A percentile compares a stretch with the other conserved stretches of the same genome.
Conservation (phyloP, 768 basidiomycete species). For the Boletus subcaerulescens region DNA sequence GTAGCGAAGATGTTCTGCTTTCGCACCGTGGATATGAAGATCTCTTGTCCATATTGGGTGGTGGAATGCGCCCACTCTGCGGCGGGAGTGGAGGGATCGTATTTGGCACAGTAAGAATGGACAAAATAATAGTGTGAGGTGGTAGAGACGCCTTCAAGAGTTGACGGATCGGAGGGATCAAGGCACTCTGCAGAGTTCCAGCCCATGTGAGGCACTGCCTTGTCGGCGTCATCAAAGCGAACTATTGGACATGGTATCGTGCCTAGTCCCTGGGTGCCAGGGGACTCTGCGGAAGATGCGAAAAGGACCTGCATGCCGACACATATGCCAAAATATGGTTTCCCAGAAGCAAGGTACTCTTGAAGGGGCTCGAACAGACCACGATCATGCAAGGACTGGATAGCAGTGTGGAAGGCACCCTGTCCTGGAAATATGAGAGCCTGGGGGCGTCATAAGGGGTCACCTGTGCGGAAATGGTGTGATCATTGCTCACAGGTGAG, state of each 20-base stretch:
- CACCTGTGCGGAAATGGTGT: slow-evolving; percentile 6
- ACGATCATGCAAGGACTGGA: slow-evolving; percentile 66
- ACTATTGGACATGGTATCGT: slow-evolving; percentile 81
- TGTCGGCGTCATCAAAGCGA: slow-evolving; percentile 65
- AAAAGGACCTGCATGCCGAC: slow-evolving; percentile 98
- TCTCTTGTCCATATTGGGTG: slow-evolving; percentile 91
- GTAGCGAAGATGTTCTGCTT: slow-evolving; percentile 85
- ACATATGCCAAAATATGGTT: slow-evolving; percentile 97
- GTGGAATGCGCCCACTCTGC: slow-evolving; percentile 80
- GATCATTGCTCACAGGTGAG: slow-evolving; percentile 61
- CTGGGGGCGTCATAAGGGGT: slow-evolving; percentile 39
- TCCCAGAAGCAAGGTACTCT: slow-evolving; percentile 80
- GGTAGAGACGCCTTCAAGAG: slow-evolving; percentile 47
- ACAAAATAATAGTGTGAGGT: slow-evolving; percentile 92
- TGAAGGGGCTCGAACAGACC: slow-evolving; percentile 80
- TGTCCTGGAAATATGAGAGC: slow-evolving; percentile 96
- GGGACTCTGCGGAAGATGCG: slow-evolving; percentile 78
- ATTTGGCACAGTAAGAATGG: slow-evolving; percentile 88
- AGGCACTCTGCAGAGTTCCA: slow-evolving; percentile 82
- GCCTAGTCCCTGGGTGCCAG: slow-evolving; percentile 65
- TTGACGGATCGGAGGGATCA: slow-evolving; percentile 37
- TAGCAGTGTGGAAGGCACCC: slow-evolving; percentile 87
- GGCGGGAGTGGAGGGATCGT: slow-evolving; percentile 57
- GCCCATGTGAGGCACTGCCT: slow-evolving; percentile 96
- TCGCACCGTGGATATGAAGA: slow-evolving; percentile 83